A percentile compares a stretch with the other conserved stretches of the same genome.
Conservation (phyloP, 352 stramenopile species). For the Globisporangium radiosum region DNA sequence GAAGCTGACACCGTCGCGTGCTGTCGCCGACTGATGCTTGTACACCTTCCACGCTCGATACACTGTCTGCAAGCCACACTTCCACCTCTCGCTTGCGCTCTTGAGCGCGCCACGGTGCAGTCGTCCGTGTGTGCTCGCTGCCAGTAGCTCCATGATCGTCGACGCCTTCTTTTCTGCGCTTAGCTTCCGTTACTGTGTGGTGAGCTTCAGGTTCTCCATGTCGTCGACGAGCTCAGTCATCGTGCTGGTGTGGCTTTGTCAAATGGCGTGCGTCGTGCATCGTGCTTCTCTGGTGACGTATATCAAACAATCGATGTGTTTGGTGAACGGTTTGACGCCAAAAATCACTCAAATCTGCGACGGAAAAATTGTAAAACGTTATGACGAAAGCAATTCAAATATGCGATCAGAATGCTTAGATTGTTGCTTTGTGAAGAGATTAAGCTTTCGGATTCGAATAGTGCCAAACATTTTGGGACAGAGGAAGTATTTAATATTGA, state of each 20-base stretch:
- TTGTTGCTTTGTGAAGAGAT: slow-evolving; percentile 8
- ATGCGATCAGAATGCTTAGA: slow-evolving; percentile 5
- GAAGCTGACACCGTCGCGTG: no score
- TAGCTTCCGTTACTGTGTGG: slow-evolving; percentile 3
- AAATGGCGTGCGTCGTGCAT: slow-evolving; percentile 7
- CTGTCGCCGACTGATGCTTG: slow-evolving; percentile 4
- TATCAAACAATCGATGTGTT: slow-evolving; percentile 11
- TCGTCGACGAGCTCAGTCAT: slow-evolving; percentile 6
- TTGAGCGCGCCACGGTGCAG: slow-evolving; percentile 5
- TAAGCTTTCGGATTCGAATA: slow-evolving; percentile 4
- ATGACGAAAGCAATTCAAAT: slow-evolving; percentile 9
- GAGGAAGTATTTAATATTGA: slow-evolving; percentile 3
- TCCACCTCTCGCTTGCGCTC: slow-evolving; percentile 5
- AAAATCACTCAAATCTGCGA: slow-evolving; percentile 10
- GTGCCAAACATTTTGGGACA: slow-evolving; percentile 9
- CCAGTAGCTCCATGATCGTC: slow-evolving; percentile 5
- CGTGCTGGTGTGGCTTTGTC: slow-evolving; percentile 4
- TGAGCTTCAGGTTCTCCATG: slow-evolving; percentile 7
- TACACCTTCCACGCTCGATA: slow-evolving; percentile 7
- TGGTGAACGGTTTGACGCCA: slow-evolving; percentile 3
- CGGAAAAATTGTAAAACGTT: slow-evolving; percentile 8
- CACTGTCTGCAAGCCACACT: slow-evolving; percentile 4
- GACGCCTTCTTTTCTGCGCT: slow-evolving; percentile 5
- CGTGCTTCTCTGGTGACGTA: slow-evolving; percentile 4
- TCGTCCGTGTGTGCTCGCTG: slow-evolving; percentile 2